phyloP scores from a whole-genome alignment of 73 alveolate species.

The Breviolum minutum region DNA sequence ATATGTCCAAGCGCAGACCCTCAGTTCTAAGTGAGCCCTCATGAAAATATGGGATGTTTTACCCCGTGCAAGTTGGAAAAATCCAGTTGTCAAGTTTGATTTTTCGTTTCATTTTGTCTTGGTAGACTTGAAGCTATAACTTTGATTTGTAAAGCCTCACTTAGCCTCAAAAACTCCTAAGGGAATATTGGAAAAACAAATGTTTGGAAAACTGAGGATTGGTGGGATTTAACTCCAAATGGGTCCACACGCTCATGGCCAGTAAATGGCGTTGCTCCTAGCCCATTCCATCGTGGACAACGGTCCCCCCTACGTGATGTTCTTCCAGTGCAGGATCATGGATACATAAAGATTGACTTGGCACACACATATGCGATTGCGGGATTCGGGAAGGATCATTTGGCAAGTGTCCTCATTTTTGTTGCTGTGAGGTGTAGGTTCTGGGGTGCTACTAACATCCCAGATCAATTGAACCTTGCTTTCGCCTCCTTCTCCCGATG shows the following conservation, averaged over 20 bases:
- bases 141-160: too few species aligned
- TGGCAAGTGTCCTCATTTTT: neutral
- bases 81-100: too few species aligned
- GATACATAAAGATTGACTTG: neutral
- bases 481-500: neutral
- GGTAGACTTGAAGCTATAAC: too few species aligned
- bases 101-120: too few species aligned
- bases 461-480: neutral
- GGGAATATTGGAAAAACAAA: too few species aligned
- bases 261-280: neutral
- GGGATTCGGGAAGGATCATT: neutral
- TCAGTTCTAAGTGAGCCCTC: neutral
- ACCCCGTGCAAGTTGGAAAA: too few species aligned
- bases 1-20: neutral
- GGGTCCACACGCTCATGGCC: neutral
- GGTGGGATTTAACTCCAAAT: neutral
- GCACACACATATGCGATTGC: constrained; percentile 38
- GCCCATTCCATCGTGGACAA: neutral
- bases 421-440: neutral
- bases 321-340: neutral
- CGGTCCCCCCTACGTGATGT: neutral
- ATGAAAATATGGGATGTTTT: too few species aligned
- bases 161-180: too few species aligned
- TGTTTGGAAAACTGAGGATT: neutral
- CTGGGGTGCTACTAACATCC: neutral